These are phyloP conservation scores for Syncephalastrum sp. DNA, from an alignment of 371 early-diverging fungal species.

Conservation along the genomic window DNA sequence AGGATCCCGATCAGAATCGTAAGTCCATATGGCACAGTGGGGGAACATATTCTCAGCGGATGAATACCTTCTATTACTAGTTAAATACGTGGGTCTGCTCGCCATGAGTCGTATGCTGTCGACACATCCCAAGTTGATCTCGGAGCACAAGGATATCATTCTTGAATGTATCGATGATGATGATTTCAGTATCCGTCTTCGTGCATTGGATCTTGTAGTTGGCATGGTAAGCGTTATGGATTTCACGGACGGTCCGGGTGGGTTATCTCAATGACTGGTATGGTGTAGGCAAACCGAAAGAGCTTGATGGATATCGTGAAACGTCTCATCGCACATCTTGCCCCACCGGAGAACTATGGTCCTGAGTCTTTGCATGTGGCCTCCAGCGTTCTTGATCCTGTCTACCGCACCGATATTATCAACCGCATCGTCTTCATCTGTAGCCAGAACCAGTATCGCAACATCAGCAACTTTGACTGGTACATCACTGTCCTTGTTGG, in stretches of 20 bases:
- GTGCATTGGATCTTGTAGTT: conserved; percentile 84
- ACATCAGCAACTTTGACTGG: conserved; percentile 95
- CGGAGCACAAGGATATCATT: conserved; percentile 80
- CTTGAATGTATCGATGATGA: conserved; percentile 89
- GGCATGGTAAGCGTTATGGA: conserved; percentile 61
- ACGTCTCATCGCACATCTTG: conserved; percentile 76
- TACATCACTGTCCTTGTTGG: conserved; percentile 81
- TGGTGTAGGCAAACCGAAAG: conserved; percentile 62
- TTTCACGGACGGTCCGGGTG: not conserved
- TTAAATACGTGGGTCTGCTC: conserved; percentile 90
- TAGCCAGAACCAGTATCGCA: conserved; percentile 78
- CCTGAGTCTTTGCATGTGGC: conserved; percentile 34
- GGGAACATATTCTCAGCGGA: not conserved
- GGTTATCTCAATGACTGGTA: not conserved
- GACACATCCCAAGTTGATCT: conserved; percentile 81
- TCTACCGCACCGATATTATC: conserved; percentile 79
- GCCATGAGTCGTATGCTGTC: conserved; percentile 80
- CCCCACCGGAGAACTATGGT: conserved; percentile 34
- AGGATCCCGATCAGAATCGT: conserved; percentile 92
- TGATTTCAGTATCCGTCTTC: conserved; percentile 87
- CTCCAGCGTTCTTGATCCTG: conserved; percentile 61
- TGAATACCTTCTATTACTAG: conserved; percentile 26
- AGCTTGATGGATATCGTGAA: conserved; percentile 83
- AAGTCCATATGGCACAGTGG: conserved; percentile 20
- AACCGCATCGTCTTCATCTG: conserved; percentile 82